Conservation (phyloP, 1,284 basidiomycete species). For the Irpex sp. region DNA sequence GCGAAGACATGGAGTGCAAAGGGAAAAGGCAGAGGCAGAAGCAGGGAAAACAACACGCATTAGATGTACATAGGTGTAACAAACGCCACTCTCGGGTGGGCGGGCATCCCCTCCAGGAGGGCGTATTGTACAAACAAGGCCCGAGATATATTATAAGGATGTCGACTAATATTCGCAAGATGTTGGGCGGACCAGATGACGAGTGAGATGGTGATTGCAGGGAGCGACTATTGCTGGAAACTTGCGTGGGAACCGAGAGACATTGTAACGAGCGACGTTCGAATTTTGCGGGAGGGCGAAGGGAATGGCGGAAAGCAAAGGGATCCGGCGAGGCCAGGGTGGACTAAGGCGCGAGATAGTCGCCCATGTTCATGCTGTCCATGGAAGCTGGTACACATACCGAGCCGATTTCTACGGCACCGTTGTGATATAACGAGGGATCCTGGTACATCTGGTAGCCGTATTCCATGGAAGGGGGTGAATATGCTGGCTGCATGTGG, state of each 20-base stretch:
- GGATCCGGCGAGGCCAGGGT: neutral
- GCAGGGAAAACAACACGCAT: neutral
- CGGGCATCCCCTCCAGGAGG: neutral
- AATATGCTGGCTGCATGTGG: conserved; percentile 1
- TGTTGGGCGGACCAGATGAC: neutral
- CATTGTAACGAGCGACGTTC: neutral
- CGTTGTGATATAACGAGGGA: conserved; percentile 1
- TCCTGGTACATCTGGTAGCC: conserved; percentile 1
- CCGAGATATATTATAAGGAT: neutral
- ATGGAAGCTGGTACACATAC: conserved; percentile 11
- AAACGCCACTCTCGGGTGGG: neutral
- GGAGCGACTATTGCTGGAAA: neutral
- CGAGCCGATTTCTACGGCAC: conserved; percentile 8
- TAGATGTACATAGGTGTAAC: neutral
- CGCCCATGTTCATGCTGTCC: conserved; percentile 5
- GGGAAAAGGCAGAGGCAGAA: neutral
- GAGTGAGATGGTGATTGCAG: neutral
- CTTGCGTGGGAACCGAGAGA: neutral
- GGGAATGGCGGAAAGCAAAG: neutral
- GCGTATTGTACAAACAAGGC: neutral
- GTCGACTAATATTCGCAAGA: neutral
- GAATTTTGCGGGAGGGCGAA: neutral
- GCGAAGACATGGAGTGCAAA: neutral
- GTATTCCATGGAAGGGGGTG: conserved; percentile 1
- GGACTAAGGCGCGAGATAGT: conserved; percentile 7